These are phyloP conservation scores for Prunus fruticosa DNA, from an alignment of 306 rosid species.

Conservation along the genomic window DNA sequence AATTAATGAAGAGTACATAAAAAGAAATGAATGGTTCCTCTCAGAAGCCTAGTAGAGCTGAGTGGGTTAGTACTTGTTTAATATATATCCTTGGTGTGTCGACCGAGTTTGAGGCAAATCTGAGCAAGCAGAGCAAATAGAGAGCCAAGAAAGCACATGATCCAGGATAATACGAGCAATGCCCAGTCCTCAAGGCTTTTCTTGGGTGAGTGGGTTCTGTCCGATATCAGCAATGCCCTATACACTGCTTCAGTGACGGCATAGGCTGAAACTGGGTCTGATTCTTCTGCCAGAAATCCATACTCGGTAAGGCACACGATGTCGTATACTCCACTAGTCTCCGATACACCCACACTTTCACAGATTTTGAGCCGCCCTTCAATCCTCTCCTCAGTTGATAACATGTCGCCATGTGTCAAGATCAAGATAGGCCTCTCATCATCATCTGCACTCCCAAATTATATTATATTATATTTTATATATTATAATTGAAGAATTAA, in stretches of 20 bases:
- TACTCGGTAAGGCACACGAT: conserved; percentile 40
- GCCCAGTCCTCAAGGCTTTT: conserved; percentile 28
- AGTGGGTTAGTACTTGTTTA: no score
- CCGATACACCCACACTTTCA: conserved; percentile 31
- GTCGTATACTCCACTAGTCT: conserved; percentile 42
- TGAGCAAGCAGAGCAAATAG: conserved; percentile 34
- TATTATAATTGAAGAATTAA: no score
- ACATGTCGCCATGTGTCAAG: conserved; percentile 47
- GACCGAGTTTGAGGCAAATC: conserved; percentile 33
- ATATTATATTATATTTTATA: not conserved
- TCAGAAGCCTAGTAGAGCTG: no score
- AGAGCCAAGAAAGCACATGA: conserved; percentile 31
- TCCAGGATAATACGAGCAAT: conserved; percentile 18
- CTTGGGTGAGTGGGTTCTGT: conserved; percentile 35
- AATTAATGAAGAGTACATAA: no score
- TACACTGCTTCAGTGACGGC: conserved; percentile 40
- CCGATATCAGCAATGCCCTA: conserved; percentile 37
- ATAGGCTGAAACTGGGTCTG: conserved; percentile 43
- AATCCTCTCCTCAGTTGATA: conserved; percentile 44
- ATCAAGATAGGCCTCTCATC: conserved; percentile 43
- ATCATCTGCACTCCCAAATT: not conserved
- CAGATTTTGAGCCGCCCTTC: conserved; percentile 39
- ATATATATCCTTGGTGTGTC: not conserved
- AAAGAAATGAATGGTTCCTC: no score
- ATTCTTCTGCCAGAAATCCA: conserved; percentile 42